A percentile compares a stretch with the other conserved stretches of the same genome.
Evolutionary conservation across 768 basidiomycete genomes (phyloP).

Genomic region (Clathrus columnatus): DNA sequence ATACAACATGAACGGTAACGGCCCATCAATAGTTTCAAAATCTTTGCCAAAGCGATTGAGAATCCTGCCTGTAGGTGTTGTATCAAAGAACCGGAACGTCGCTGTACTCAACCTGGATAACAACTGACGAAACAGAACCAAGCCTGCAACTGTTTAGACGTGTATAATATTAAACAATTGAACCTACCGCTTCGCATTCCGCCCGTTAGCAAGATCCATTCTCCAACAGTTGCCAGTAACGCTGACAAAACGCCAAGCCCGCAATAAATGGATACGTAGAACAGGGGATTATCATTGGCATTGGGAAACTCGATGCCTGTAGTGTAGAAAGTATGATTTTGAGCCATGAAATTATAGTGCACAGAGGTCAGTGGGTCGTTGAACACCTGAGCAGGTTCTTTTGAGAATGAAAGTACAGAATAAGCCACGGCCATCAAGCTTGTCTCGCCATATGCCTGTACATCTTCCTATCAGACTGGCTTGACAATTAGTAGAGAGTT

Average conservation of each 20-base stretch:
- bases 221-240: not conserved
- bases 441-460: conserved; percentile 1
- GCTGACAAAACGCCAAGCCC: conserved; percentile 11
- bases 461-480: not conserved
- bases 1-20: conserved; percentile 6
- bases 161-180: not conserved
- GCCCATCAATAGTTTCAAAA: conserved; percentile 17
- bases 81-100: conserved; percentile 8
- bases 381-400: not conserved
- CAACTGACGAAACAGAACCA: conserved; percentile 1
- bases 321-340: not conserved
- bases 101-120: conserved; percentile 1
- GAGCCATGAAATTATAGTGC: not conserved
- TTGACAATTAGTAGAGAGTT: not conserved
- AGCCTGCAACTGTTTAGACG: not conserved
- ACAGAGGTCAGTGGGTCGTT: not conserved
- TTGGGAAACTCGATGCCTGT: not conserved
- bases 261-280: conserved; percentile 14
- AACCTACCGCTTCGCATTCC: conserved; percentile 6
- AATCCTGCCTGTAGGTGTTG: conserved; percentile 14
- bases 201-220: conserved; percentile 9
- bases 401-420: not conserved
- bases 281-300: conserved; percentile 13
- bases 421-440: not conserved
- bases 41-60: conserved; percentile 24